Conservation (phyloP, 768 basidiomycete species). For the Candolleomyces eurysporus region DNA sequence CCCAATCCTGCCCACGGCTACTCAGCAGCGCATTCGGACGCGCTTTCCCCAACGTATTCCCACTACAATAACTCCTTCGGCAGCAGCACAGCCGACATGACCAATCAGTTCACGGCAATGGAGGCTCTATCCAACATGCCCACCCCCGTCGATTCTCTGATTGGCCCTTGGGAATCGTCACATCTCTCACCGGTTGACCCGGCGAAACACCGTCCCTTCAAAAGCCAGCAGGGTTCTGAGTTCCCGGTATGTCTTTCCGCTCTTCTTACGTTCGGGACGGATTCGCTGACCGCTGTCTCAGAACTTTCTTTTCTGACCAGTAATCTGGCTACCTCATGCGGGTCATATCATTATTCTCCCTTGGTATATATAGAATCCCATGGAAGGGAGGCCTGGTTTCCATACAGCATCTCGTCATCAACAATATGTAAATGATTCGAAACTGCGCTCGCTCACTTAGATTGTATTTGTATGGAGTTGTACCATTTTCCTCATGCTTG, state of each 20-base stretch:
- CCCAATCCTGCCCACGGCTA: slow-evolving; percentile 13
- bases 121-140: slow-evolving; percentile 19
- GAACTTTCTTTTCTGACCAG: slow-evolving; percentile 1
- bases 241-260: slow-evolving; percentile 24
- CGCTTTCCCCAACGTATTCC: slow-evolving; percentile 22
- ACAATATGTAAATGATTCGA: not conserved
- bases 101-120: slow-evolving; percentile 32
- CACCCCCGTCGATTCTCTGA: slow-evolving; percentile 25
- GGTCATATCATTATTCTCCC: not conserved
- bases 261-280: not conserved
- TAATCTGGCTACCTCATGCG: too few species aligned
- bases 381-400: not conserved
- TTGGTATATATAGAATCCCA: not conserved
- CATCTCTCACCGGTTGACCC: slow-evolving; percentile 20
- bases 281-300: slow-evolving; percentile 3
- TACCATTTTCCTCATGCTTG: not conserved
- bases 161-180: slow-evolving; percentile 27
- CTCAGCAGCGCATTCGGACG: slow-evolving; percentile 15
- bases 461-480: slow-evolving; percentile 3
- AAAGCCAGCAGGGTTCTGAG: slow-evolving; percentile 27
- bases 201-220: slow-evolving; percentile 29
- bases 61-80: slow-evolving; percentile 28
- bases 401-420: slow-evolving; percentile 3
- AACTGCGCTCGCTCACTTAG: not conserved
- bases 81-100: slow-evolving; percentile 20